Evolutionary conservation across 805 yeast genomes (phyloP).

Genomic region (Saturnispora diversa): DNA sequence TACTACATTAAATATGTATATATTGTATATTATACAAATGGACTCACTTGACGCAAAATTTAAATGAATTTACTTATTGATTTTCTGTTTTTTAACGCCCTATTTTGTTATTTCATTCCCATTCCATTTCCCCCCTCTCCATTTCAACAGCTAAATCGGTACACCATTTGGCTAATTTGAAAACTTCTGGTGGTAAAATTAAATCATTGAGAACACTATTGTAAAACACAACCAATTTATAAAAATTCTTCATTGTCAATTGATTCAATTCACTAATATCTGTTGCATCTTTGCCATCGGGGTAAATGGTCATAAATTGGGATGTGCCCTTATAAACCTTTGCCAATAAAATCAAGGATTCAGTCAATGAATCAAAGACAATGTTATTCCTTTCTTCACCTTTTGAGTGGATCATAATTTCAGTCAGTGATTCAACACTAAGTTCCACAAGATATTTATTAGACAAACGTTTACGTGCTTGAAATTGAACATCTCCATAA

Average conservation of each 20-base stretch:
- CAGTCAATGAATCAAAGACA: conserved; percentile 48
- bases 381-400: conserved; percentile 55
- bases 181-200: conserved; percentile 52
- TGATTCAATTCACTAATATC: conserved; percentile 49
- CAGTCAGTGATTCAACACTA: conserved; percentile 52
- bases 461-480: conserved; percentile 53
- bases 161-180: conserved; percentile 65
- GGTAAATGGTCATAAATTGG: conserved; percentile 36
- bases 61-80: not conserved
- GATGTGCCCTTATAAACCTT: conserved; percentile 50
- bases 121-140: conserved; percentile 26
- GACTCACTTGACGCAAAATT: not conserved
- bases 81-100: conserved; percentile 19
- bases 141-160: conserved; percentile 55
- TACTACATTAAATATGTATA: no score
- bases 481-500: conserved; percentile 29
- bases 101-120: not conserved
- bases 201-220: conserved; percentile 59
- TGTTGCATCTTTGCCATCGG: conserved; percentile 12
- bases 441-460: conserved; percentile 53
- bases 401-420: conserved; percentile 50
- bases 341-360: conserved; percentile 51
- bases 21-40: not conserved
- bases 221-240: conserved; percentile 55
- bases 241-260: conserved; percentile 54